Conservation (phyloP, 208 protist species). For the Phytomonas serpens region DNA sequence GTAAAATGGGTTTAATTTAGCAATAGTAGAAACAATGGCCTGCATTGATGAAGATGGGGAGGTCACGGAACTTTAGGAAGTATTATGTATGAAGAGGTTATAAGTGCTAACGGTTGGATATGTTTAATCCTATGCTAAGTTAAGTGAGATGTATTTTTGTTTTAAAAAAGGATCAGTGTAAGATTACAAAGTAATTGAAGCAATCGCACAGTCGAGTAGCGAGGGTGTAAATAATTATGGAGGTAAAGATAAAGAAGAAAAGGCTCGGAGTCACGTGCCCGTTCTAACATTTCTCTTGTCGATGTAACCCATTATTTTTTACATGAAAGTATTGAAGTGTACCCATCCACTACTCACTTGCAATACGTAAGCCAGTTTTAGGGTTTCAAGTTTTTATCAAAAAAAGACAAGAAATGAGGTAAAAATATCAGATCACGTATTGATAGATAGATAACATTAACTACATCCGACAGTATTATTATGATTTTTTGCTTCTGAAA, state of each 20-base stretch:
- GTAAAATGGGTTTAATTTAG: slow-evolving; percentile 37
- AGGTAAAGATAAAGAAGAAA: background rate
- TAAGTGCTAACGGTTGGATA: background rate
- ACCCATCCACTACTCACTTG: background rate
- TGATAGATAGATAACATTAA: slow-evolving; percentile 4
- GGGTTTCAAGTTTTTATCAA: background rate
- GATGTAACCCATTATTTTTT: background rate
- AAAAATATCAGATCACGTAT: background rate
- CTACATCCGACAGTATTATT: background rate
- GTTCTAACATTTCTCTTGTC: background rate
- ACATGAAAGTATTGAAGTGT: background rate
- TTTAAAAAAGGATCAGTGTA: background rate
- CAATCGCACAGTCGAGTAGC: background rate
- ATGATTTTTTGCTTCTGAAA: background rate
- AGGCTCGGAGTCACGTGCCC: background rate
- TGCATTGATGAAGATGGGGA: slow-evolving; percentile 14
- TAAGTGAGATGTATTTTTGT: background rate
- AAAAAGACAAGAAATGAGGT: slow-evolving; percentile 6
- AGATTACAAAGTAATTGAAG: background rate
- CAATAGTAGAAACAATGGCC: slow-evolving; percentile 15
- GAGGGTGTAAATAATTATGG: slow-evolving; percentile 5
- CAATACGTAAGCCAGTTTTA: background rate
- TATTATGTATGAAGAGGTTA: background rate
- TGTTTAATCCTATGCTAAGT: background rate
- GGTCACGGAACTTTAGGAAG: background rate